Base-by-base conservation (phyloP, 352 stramenopile species). In the Phytophthora quininea region DNA sequence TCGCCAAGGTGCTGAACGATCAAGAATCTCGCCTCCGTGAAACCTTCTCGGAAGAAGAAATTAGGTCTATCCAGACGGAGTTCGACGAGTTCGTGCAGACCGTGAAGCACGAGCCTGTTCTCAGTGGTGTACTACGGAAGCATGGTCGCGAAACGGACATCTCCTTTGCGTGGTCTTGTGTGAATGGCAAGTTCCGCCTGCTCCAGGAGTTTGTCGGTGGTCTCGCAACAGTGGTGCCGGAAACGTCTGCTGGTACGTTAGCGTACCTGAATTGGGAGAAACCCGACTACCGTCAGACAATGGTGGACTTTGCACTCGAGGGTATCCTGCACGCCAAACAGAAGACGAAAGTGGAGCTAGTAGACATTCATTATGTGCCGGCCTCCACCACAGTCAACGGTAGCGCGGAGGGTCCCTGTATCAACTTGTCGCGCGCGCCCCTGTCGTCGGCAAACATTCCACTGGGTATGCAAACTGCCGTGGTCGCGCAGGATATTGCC, bases 311-410 rank as follows among this genome's bases (percentile, higher is more conserved):
- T 49, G 70, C 79, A 19, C 74, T 90, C 24, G 82, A 90, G 58
- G 82, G 82, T 2, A 89, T 90, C 42, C 63, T 90, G 42, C 82
- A 90, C 62, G 79, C 82, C n/a, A 74, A 81, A 30, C 82, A 89
- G 67, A 90, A 90, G 66, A 62, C 77, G 64, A 82, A 81, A 38
- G 74, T 90, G 9, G 81, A 90, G 55, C 67, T 89, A 33, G 80
- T 89, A 30, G 80, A 88, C 32, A 64, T 86, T 31, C 74, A 84
- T 54, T 80, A 74, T 53, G 4, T 74, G 32, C 71, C 77, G 7
- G 59, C 62, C 24, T 35, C 43, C 9, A n/a, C 15, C 0, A 62
- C 66, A 24, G 29, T 59, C 50, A 12, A 51, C 47, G 43, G 59
- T 60, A 8, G 51, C 54, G 29, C 64, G 49, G 10, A 62, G 50